Evolutionary conservation across 1,284 basidiomycete species (phyloP), one percentile per base, ranked within the genome.

Genomic region (Amylostereum areolatum): DNA sequence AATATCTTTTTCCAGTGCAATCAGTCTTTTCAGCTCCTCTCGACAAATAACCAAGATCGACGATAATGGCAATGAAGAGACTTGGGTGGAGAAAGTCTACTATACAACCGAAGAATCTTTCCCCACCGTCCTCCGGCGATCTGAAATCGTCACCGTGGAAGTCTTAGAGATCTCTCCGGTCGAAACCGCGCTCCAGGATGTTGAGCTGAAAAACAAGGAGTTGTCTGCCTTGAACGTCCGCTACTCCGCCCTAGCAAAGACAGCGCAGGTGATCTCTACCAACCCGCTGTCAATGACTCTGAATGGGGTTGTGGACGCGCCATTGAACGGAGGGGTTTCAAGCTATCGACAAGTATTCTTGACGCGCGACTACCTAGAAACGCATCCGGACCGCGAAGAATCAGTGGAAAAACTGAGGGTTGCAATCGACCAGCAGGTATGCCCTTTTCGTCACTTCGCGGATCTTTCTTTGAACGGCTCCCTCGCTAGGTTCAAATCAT

Each of bases 71-170:
- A 70, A 71, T n/a, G 83, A 85, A 58, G 85, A 93, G 64, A 68
- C 78, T 1, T 97, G 93, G 93, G 71, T 87, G 1, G 92, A 97
- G 64, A 97, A 95, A 73, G 89, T 85, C 0, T 85, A 83, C 54
- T 81, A 87, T 59, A 90, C 82, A 0, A 92, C 91, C 2, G 92
- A 95, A 64, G 92, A 96, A 57, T 78, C 83, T 0, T 92, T 99
- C 68, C 96, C 96, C 0, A 94, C 92, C 0, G 89, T 98, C 3
- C 76, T 98, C 34, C 83, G 90, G 39, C 81, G 96, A 12, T 94
- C 92, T 4, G 93, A 97, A 62, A 82, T 98, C 30, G 73, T 93
- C n/a, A 83, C 80, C 35, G 71, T 85, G 34, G 76, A 85, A 40
- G 71, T 88, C 34, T 72, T 83, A 44, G 89, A 96, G 64, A 84